phyloP scores from a whole-genome alignment of 805 yeast genomes.

The Saccharomycopsis vini region DNA sequence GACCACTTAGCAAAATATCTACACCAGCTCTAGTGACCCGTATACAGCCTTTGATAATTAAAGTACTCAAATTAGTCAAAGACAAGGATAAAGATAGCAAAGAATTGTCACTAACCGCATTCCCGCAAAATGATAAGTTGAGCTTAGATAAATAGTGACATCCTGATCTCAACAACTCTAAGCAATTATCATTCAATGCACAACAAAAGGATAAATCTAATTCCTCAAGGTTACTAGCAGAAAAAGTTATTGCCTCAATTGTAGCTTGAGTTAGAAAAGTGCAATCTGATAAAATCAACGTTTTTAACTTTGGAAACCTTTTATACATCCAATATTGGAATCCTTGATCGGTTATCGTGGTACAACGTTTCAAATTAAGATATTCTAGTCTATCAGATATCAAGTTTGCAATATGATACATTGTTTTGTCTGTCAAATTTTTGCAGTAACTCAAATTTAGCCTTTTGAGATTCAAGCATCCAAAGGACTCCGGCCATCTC shows the following conservation, averaged over 20 bases:
- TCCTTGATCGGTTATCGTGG: constrained; percentile 69
- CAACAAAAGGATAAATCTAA: constrained; percentile 69
- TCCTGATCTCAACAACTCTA: constrained; percentile 60
- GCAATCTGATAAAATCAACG: constrained; percentile 57
- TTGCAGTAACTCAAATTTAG: constrained; percentile 67
- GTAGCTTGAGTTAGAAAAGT: constrained; percentile 63
- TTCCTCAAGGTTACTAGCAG: constrained; percentile 48
- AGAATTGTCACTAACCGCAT: constrained; percentile 70
- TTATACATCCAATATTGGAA: constrained; percentile 56
- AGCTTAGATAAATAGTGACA: constrained; percentile 45
- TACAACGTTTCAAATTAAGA: constrained; percentile 63
- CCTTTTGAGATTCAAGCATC: constrained; percentile 49
- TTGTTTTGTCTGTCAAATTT: constrained; percentile 58
- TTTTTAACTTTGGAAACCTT: constrained; percentile 44
- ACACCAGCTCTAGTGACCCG: constrained; percentile 73
- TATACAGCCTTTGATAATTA: constrained; percentile 59
- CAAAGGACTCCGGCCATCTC: constrained; percentile 25
- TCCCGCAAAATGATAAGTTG: constrained; percentile 66
- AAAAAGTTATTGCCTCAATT: constrained; percentile 49
- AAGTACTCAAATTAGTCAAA: constrained; percentile 37
- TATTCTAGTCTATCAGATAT: constrained; percentile 47
- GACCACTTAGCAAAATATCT: constrained; percentile 53
- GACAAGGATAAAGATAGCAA: constrained; percentile 50
- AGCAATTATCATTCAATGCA: constrained; percentile 58
- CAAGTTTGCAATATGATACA: constrained; percentile 52